Evolutionary conservation across 768 basidiomycete genomes (phyloP), one percentile per base, ranked within the genome.

Genomic region (Suillus paluster): DNA sequence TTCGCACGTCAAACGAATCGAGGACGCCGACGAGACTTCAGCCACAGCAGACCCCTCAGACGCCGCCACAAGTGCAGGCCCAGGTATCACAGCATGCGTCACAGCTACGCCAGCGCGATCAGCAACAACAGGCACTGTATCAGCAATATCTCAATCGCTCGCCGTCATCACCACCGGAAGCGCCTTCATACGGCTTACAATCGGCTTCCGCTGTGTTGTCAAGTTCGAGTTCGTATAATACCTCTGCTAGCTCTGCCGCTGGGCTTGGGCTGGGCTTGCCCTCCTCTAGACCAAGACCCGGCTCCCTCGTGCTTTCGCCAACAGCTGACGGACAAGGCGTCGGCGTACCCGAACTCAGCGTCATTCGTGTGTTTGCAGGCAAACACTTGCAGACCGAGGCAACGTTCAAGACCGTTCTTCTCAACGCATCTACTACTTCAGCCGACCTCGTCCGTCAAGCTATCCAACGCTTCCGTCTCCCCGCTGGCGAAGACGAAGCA

Each of bases 341-440:
- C 0, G 80, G 80, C 8, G 85, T 92, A 4, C 93, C 92, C 0
- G 89, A 95, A 58, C 84, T 99, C 59, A 97, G 91, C 68, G 97
- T 99, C 64, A 89, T 99, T 56, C 92, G 97, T 27, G 88, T 99
- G 42, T 99, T 99, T 71, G 96, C 97, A 0, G 97, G 97, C 33
- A 87, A 90, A 66, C 84, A 93, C 66, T 73, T 99, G 65, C 89
- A 95, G 72, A 94, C 95, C 0, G 96, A 99, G 68, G 94, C 95
- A 2, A 97, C 97, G 6, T 99, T 99, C 84, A 99, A 99, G 80
- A 99, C 97, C 7, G 97, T 97, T 1, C 78, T 99, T 19, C 84
- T 99, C 60, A 98, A 96, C 69, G 80, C 91, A 5, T 88, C 87
- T 1, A 98, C 97, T 0, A 91, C 90, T 0, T 86, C 94, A 0